A percentile compares a stretch with the other conserved stretches of the same genome.
Evolutionary conservation across 306 rosid genomes (phyloP).

Genomic region (Rosa multiflora): DNA sequence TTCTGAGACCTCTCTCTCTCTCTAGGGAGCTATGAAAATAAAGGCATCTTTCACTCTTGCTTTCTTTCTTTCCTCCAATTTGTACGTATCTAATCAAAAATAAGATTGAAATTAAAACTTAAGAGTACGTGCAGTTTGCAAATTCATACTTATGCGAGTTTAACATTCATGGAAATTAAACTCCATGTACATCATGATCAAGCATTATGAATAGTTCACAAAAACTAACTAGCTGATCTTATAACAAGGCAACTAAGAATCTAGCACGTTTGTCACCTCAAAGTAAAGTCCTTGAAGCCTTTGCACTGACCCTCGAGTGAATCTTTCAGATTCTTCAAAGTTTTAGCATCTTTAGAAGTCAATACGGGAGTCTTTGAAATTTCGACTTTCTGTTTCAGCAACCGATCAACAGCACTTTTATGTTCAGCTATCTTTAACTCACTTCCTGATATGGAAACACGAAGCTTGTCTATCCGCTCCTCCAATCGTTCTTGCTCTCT

Average conservation of each 20-base stretch:
- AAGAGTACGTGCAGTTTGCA: background rate
- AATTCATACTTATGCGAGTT: background rate
- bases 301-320: conserved; percentile 1
- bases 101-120: background rate
- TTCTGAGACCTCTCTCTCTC: too few relatives aligned
- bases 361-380: background rate
- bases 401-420: background rate
- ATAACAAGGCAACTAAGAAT: background rate
- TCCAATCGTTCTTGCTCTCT: conserved; percentile 9
- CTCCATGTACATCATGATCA: background rate
- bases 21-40: too few relatives aligned
- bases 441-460: background rate
- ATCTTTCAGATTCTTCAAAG: conserved; percentile 1
- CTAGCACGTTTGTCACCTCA: background rate
- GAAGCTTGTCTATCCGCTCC: conserved; percentile 1
- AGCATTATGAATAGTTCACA: background rate
- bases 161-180: background rate
- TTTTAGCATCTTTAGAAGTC: background rate
- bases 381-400: conserved; percentile 1
- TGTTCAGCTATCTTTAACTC: background rate
- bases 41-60: background rate
- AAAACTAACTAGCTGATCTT: background rate
- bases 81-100: background rate
- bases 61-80: background rate
- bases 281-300: conserved; percentile 3